Conservation (phyloP, 2,329 filamentous ascomycete genomes). For the Lasiodiplodia gonubiensis region DNA sequence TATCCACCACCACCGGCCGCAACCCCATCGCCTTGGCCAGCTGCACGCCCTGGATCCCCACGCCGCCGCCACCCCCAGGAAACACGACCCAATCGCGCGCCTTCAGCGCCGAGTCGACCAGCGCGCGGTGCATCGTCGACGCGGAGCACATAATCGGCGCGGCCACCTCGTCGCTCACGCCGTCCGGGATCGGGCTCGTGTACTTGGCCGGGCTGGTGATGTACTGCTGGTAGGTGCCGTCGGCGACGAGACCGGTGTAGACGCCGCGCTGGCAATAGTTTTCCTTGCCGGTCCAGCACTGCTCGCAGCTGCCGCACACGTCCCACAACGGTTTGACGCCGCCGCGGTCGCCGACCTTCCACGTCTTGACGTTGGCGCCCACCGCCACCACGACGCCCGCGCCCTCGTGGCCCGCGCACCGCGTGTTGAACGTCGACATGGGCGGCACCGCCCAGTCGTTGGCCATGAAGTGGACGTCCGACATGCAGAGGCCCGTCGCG, state of each 20-base stretch:
- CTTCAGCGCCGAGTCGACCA: conserved; percentile 57
- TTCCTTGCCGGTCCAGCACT: conserved; percentile 60
- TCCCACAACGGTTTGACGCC: conserved; percentile 60
- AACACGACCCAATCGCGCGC: conserved; percentile 63
- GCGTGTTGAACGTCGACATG: conserved; percentile 49
- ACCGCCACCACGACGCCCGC: conserved; percentile 64
- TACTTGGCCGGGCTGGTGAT: conserved; percentile 61
- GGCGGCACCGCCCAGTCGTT: conserved; percentile 56
- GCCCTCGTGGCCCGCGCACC: conserved; percentile 62
- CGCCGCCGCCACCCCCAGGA: conserved; percentile 60
- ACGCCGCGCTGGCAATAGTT: conserved; percentile 57
- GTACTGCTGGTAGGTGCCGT: conserved; percentile 63
- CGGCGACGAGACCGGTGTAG: conserved; percentile 52
- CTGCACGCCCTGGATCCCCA: conserved; percentile 64
- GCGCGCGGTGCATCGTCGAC: conserved; percentile 63
- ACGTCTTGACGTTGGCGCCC: conserved; percentile 58
- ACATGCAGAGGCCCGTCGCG: conserved; percentile 63
- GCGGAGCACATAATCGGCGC: conserved; percentile 48
- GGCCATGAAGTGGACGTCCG: conserved; percentile 64
- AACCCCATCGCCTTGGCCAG: conserved; percentile 55
- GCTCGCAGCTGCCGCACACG: conserved; percentile 57
- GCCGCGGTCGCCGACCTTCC: conserved; percentile 59
- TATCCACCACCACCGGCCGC: conserved; percentile 60
- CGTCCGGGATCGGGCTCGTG: conserved; percentile 43
- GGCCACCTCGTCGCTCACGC: conserved; percentile 39